A percentile compares a stretch with the other conserved stretches of the same genome.
phyloP scores from a whole-genome alignment of 345 rosid species.

The Tarenaya hassleriana region DNA sequence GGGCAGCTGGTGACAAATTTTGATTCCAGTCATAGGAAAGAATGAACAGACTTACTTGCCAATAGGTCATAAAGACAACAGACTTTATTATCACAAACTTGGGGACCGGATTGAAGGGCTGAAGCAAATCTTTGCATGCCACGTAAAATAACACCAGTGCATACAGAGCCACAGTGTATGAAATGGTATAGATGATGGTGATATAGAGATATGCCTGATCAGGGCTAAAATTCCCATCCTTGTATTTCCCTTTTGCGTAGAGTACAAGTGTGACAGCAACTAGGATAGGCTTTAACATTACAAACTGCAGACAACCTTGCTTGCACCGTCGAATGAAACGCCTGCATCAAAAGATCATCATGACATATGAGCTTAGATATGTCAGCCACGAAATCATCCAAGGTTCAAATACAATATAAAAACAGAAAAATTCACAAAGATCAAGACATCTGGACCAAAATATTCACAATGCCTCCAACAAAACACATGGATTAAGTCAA shows the following conservation, averaged over 20 bases:
- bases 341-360: slow-evolving; percentile 35
- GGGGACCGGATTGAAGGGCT: slow-evolving; percentile 98
- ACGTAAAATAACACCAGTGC: slow-evolving; percentile 82
- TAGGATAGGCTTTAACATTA: slow-evolving; percentile 86
- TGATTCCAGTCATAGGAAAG: background rate
- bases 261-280: slow-evolving; percentile 83
- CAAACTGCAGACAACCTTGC: slow-evolving; percentile 98
- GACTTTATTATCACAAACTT: slow-evolving; percentile 92
- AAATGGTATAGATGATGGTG: slow-evolving; percentile 83
- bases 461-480: background rate
- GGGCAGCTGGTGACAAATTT: background rate
- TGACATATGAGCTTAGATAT: slow-evolving; percentile 7
- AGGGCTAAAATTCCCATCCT: slow-evolving; percentile 94
- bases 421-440: background rate
- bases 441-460: slow-evolving; percentile 1
- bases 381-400: slow-evolving; percentile 11
- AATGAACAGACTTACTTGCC: slow-evolving; percentile 64
- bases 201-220: slow-evolving; percentile 82
- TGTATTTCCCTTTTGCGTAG: slow-evolving; percentile 90
- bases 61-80: slow-evolving; percentile 92
- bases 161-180: slow-evolving; percentile 85
- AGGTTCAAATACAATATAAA: background rate
- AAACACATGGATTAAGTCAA: slow-evolving; percentile 2
- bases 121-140: slow-evolving; percentile 96
- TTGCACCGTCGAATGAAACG: slow-evolving; percentile 95